These are phyloP conservation scores for Brassica carinata DNA, from an alignment of 345 rosid genomes.

Conservation along the genomic window DNA sequence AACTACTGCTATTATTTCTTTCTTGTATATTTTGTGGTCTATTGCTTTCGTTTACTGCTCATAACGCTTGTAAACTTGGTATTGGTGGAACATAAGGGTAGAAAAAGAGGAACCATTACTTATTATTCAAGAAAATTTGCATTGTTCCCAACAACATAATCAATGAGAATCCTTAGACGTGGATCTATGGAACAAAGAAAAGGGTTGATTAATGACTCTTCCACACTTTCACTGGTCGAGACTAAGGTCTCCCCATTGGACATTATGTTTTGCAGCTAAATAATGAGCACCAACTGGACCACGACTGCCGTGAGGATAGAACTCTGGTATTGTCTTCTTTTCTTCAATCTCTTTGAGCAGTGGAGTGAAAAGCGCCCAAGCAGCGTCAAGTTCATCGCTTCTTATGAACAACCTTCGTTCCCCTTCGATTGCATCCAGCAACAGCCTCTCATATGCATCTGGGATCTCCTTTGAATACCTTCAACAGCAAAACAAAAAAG, in stretches of 20 bases:
- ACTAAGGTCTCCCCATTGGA: slow-evolving; percentile 88
- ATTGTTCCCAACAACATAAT: slow-evolving; percentile 3
- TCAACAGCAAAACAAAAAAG: not conserved
- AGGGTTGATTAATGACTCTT: not conserved
- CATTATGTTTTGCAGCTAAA: slow-evolving; percentile 89
- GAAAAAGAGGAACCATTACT: not conserved
- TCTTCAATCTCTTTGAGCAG: slow-evolving; percentile 79
- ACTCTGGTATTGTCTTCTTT: slow-evolving; percentile 75
- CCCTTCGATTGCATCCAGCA: slow-evolving; percentile 92
- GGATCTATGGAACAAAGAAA: slow-evolving; percentile 17
- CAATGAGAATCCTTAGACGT: slow-evolving; percentile 11
- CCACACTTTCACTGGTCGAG: slow-evolving; percentile 48
- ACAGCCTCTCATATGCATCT: slow-evolving; percentile 96
- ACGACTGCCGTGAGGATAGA: slow-evolving; percentile 93
- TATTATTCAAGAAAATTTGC: slow-evolving; percentile 18
- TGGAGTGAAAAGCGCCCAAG: slow-evolving; percentile 90
- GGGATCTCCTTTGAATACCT: slow-evolving; percentile 97
- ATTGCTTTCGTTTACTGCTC: not conserved
- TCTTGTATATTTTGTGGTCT: not conserved
- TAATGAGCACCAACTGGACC: slow-evolving; percentile 98
- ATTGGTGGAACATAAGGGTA: not conserved
- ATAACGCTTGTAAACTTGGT: not conserved
- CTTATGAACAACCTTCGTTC: slow-evolving; percentile 93
- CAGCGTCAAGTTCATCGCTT: slow-evolving; percentile 93
- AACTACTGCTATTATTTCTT: not conserved